phyloP scores from a whole-genome alignment of 2,329 filamentous ascomycete genomes.

The Didymella arachidicola region DNA sequence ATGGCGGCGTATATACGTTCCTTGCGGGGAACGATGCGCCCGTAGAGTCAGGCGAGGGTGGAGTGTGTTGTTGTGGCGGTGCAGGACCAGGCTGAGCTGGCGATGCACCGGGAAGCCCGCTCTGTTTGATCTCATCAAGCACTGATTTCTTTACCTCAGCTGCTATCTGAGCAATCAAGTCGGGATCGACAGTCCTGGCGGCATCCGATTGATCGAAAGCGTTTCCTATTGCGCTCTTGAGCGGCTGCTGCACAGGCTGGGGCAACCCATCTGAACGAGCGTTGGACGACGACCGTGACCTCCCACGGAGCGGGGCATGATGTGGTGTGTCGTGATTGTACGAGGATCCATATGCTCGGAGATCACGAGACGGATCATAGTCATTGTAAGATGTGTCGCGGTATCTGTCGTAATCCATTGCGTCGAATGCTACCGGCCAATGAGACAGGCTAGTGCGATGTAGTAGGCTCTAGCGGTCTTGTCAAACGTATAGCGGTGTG shows the following conservation, averaged over 20 bases:
- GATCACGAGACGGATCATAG: constrained; percentile 21
- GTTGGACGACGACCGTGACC: constrained; percentile 44
- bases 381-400: constrained; percentile 33
- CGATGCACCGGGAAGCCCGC: constrained; percentile 39
- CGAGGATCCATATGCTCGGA: constrained; percentile 24
- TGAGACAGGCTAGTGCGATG: constrained; percentile 9
- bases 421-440: constrained; percentile 10
- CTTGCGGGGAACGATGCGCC: constrained; percentile 58
- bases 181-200: constrained; percentile 63
- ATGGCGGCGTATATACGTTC: constrained; percentile 64
- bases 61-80: constrained; percentile 47
- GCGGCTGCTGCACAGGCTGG: constrained; percentile 55
- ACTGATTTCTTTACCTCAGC: constrained; percentile 61
- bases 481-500: constrained; percentile 6
- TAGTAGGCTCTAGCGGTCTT: constrained; percentile 8
- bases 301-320: constrained; percentile 32
- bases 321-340: constrained; percentile 38
- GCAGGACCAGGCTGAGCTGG: constrained; percentile 42
- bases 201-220: constrained; percentile 62
- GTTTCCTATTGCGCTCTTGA: constrained; percentile 65
- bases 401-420: constrained; percentile 51
- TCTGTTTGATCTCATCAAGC: constrained; percentile 58
- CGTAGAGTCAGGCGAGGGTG: constrained; percentile 55
- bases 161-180: constrained; percentile 68
- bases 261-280: constrained; percentile 43